Conservation (phyloP, 2,329 filamentous ascomycete genomes). For the Immersiporthe knoxdaviesiana region DNA sequence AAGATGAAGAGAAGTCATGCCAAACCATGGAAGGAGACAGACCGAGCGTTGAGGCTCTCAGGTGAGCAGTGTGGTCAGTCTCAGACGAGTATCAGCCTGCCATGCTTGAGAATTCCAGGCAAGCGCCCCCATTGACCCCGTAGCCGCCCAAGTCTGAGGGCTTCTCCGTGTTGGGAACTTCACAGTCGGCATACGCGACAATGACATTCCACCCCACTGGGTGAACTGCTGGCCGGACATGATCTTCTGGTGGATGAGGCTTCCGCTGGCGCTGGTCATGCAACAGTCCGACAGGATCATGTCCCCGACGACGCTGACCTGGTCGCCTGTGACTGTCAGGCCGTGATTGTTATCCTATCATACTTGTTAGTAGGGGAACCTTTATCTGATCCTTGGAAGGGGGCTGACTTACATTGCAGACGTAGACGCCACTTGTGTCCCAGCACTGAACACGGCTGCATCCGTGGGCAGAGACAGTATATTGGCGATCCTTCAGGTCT, state of each 20-base stretch:
- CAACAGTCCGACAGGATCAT: slow-evolving; percentile 13
- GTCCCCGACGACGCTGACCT: neutral
- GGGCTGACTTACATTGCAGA: slow-evolving; percentile 23
- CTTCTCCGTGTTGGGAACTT: neutral
- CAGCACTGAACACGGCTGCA: slow-evolving; percentile 23
- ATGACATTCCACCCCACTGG: slow-evolving; percentile 22
- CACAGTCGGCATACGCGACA: slow-evolving; percentile 22
- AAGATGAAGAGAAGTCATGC: neutral
- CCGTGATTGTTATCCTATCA: slow-evolving; percentile 8
- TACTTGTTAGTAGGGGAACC: neutral
- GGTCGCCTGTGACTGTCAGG: slow-evolving; percentile 8
- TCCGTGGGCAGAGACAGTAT: slow-evolving; percentile 1
- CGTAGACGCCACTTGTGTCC: slow-evolving; percentile 24
- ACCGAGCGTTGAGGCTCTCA: neutral
- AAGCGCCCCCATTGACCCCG: slow-evolving; percentile 14
- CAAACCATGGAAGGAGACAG: neutral
- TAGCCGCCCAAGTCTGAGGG: slow-evolving; percentile 13
- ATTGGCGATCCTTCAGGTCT: neutral
- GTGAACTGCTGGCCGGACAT: slow-evolving; percentile 26
- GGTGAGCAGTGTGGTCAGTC: neutral
- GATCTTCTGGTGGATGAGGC: neutral
- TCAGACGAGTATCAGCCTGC: neutral
- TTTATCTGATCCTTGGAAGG: neutral
- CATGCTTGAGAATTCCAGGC: neutral
- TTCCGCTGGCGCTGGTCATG: neutral